phyloP scores from a whole-genome alignment of 2,329 filamentous ascomycete genomes.

The Aphanocladium album region DNA sequence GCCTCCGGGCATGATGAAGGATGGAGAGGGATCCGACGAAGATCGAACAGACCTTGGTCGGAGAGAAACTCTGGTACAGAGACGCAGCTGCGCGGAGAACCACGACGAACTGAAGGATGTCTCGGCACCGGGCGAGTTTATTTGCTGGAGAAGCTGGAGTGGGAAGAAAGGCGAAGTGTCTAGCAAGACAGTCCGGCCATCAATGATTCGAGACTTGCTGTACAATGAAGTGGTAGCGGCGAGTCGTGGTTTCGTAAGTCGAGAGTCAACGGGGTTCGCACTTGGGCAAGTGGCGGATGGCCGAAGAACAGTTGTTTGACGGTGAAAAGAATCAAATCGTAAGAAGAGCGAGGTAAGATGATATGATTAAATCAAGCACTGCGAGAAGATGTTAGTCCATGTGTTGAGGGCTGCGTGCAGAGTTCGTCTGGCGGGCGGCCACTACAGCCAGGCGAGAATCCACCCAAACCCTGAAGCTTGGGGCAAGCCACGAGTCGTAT shows the following conservation, averaged over 20 bases:
- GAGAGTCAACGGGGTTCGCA: background rate
- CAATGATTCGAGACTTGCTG: conserved; percentile 19
- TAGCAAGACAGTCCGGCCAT: conserved; percentile 29
- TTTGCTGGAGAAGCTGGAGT: background rate
- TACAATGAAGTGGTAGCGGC: background rate
- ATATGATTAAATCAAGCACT: conserved; percentile 7
- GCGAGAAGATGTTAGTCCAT: background rate
- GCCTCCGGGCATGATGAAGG: conserved; percentile 64
- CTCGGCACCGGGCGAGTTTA: conserved; percentile 7
- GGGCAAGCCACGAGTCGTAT: background rate
- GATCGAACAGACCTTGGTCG: conserved; percentile 37
- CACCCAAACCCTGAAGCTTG: background rate
- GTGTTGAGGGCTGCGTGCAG: no score
- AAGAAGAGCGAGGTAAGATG: background rate
- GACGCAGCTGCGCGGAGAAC: conserved; percentile 13
- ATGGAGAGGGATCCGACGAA: conserved; percentile 32
- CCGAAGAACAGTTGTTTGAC: background rate
- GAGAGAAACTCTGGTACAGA: conserved; percentile 18
- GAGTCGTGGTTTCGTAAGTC: background rate
- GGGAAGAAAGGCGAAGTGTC: conserved; percentile 12
- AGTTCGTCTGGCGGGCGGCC: background rate
- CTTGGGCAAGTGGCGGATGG: background rate
- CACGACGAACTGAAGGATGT: background rate
- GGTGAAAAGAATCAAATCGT: background rate
- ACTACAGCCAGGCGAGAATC: background rate